These are phyloP conservation scores for Limnomonas spitsbergensis DNA, from an alignment of 139 green algal genomes.

Conservation along the genomic window DNA sequence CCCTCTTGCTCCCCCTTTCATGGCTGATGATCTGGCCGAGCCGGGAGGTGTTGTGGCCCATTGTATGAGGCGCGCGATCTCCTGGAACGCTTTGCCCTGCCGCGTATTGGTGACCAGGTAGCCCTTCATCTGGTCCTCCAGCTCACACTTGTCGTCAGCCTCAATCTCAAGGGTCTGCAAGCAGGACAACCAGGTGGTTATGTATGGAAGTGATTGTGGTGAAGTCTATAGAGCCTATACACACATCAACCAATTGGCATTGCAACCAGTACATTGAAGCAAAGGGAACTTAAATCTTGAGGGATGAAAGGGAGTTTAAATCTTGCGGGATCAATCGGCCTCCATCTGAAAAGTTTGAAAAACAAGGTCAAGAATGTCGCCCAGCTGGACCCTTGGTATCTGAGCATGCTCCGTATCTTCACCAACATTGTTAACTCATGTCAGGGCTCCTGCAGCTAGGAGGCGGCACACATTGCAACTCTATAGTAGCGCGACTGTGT, in stretches of 20 bases:
- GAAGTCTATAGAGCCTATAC: not conserved
- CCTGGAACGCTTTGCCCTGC: constrained; percentile 21
- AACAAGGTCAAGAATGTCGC: too few relatives aligned
- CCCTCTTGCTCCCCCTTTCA: too few relatives aligned
- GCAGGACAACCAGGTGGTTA: not conserved
- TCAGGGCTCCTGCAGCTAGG: too few relatives aligned
- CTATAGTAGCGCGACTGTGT: too few relatives aligned
- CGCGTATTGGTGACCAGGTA: constrained; percentile 26
- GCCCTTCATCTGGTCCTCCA: constrained; percentile 13
- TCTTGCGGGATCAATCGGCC: too few relatives aligned
- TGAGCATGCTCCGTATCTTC: too few relatives aligned
- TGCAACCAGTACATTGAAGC: not conserved
- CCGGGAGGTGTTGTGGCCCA: constrained; percentile 28
- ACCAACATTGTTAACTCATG: too few relatives aligned
- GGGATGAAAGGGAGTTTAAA: too few relatives aligned
- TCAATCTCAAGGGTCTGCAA: not conserved
- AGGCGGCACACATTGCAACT: too few relatives aligned
- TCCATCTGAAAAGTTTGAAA: too few relatives aligned
- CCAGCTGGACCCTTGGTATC: too few relatives aligned
- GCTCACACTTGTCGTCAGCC: not conserved
- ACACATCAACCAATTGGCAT: too few relatives aligned
- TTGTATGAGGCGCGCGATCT: constrained; percentile 32
- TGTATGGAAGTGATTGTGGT: not conserved
- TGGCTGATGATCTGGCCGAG: constrained; percentile 16
- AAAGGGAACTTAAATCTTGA: not conserved